These are phyloP conservation scores for Pouteria campechiana DNA, from an alignment of 179 eudicot genomes.

Conservation along the genomic window DNA sequence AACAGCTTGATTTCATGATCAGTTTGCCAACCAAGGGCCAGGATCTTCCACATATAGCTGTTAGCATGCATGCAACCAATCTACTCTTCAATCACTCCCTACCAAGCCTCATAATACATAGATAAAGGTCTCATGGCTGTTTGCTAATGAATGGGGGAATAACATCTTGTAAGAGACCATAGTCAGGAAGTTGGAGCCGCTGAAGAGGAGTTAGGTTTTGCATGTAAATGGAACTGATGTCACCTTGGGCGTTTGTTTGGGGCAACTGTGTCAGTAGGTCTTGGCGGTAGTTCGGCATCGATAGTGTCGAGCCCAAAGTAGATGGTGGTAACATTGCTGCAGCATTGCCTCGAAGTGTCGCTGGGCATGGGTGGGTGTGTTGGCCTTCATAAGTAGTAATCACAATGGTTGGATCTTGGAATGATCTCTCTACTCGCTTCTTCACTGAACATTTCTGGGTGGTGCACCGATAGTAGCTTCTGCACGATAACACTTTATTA, in stretches of 20 bases:
- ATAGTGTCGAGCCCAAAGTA: slow-evolving; percentile 17
- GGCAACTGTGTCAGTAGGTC: slow-evolving; percentile 21
- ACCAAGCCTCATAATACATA: too few species aligned
- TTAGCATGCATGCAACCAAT: too few species aligned
- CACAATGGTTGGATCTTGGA: slow-evolving; percentile 64
- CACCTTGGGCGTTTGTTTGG: slow-evolving; percentile 10
- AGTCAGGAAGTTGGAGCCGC: slow-evolving; percentile 23
- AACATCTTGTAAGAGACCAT: slow-evolving; percentile 65
- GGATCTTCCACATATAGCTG: too few species aligned
- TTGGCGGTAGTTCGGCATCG: slow-evolving; percentile 13
- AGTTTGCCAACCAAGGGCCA: too few species aligned
- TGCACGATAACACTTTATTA: too few species aligned
- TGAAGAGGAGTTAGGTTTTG: slow-evolving; percentile 7
- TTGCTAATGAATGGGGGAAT: slow-evolving; percentile 49
- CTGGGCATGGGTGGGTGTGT: slow-evolving; percentile 70
- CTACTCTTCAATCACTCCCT: too few species aligned
- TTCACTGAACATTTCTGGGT: slow-evolving; percentile 79
- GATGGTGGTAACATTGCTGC: slow-evolving; percentile 37
- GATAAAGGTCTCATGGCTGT: slow-evolving; percentile 44
- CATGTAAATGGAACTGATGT: slow-evolving; percentile 10
- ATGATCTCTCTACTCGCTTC: slow-evolving; percentile 85
- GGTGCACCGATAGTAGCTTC: slow-evolving; percentile 92
- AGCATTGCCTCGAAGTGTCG: slow-evolving; percentile 53
- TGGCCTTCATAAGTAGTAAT: slow-evolving; percentile 92
- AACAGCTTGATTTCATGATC: too few species aligned